These are phyloP conservation scores for Serendipita sp. DNA, from an alignment of 768 basidiomycete genomes.

Conservation along the genomic window DNA sequence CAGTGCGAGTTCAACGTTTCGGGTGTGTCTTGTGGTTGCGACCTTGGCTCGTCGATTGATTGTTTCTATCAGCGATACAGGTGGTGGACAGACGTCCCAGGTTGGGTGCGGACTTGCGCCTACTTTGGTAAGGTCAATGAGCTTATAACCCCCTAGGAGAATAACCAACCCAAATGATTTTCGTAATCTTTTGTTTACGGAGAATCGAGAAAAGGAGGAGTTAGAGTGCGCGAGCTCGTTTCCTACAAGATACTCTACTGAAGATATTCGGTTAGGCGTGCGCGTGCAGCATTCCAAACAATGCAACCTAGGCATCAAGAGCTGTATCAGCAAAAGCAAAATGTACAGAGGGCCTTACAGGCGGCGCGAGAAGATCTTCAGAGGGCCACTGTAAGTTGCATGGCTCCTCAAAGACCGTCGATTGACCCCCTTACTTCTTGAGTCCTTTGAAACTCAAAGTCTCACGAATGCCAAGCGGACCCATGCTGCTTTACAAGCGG, in stretches of 20 bases:
- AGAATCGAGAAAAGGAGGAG: neutral
- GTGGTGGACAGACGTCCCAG: slow-evolving; percentile 36
- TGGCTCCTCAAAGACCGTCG: neutral
- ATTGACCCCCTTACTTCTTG: neutral
- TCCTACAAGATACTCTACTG: neutral
- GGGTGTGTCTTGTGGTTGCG: slow-evolving; percentile 27
- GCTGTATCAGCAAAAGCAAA: neutral
- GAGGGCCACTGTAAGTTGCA: neutral
- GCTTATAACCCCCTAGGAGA: neutral
- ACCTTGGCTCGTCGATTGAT: neutral
- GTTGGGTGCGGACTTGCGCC: neutral
- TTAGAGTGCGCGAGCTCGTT: neutral
- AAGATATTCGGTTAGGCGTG: neutral
- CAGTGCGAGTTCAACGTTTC: slow-evolving; percentile 46
- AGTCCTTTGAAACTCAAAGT: neutral
- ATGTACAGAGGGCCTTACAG: neutral
- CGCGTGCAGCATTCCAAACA: neutral
- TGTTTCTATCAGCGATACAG: slow-evolving; percentile 39
- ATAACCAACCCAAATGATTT: neutral
- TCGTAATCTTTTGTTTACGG: neutral
- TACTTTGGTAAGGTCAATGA: neutral
- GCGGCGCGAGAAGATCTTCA: neutral
- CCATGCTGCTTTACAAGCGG: slow-evolving; percentile 3
- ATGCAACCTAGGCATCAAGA: neutral
- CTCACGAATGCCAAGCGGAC: neutral